Conservation (phyloP, 106 monocot species). For the Cymbidium sinense region DNA sequence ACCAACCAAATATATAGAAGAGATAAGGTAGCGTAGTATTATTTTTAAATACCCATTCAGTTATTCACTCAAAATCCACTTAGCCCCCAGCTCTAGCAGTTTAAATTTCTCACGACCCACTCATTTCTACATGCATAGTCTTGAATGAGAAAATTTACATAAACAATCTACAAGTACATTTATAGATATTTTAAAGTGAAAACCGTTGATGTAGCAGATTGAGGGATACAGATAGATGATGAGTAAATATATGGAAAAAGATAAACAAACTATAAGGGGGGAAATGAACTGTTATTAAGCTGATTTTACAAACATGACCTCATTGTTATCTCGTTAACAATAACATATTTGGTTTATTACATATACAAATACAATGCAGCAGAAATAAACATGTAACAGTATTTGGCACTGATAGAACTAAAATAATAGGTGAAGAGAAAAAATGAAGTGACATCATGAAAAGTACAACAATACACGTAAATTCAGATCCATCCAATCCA, state of each 20-base stretch:
- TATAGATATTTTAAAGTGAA: not conserved
- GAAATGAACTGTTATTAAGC: not conserved
- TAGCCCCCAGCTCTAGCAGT: too few relatives aligned
- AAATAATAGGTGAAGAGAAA: not conserved
- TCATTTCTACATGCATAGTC: too few relatives aligned
- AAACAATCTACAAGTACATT: not conserved
- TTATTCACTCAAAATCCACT: too few relatives aligned
- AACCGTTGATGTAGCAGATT: too few relatives aligned
- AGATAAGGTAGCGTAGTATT: too few relatives aligned
- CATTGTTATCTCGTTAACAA: not conserved
- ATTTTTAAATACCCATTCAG: too few relatives aligned
- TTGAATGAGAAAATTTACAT: too few relatives aligned
- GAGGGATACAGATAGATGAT: not conserved
- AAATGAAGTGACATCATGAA: not conserved
- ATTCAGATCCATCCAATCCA: constrained; percentile 1
- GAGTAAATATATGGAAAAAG: not conserved
- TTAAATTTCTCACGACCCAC: too few relatives aligned
- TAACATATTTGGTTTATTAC: not conserved
- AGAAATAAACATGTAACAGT: not conserved
- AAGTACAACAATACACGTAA: not conserved
- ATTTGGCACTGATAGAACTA: not conserved
- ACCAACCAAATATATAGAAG: too few relatives aligned
- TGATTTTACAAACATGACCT: not conserved
- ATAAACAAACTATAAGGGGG: not conserved
- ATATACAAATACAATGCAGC: not conserved